Conservation (phyloP, 345 rosid genomes). For the Linum trigynum region DNA sequence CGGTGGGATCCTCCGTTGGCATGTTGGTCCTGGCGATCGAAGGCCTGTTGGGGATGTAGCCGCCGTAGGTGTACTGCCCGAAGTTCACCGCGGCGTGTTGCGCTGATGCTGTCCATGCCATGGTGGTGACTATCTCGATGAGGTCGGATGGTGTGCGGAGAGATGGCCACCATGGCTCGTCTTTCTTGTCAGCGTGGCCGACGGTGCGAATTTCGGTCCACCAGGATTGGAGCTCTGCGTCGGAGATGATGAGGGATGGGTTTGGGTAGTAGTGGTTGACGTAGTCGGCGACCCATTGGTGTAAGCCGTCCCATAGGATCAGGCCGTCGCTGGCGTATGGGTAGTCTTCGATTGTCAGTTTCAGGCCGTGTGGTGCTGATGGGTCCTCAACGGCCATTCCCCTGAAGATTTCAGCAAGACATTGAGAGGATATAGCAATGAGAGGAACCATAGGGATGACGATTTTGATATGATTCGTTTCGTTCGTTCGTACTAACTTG, state of each 20-base stretch:
- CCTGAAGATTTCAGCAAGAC: not conserved
- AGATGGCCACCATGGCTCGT: slow-evolving; percentile 8
- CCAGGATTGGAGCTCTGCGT: slow-evolving; percentile 6
- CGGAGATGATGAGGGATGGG: not conserved
- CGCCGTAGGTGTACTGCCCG: slow-evolving; percentile 1
- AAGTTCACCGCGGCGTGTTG: slow-evolving; percentile 10
- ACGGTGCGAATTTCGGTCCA: not conserved
- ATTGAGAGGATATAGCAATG: too few species aligned
- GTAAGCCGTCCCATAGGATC: not conserved
- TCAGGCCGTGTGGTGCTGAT: slow-evolving; percentile 3
- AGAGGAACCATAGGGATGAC: too few species aligned
- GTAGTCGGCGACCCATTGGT: slow-evolving; percentile 9
- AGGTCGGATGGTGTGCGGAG: not conserved
- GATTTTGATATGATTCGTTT: too few species aligned
- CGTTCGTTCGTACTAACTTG: too few species aligned
- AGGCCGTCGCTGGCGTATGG: slow-evolving; percentile 7
- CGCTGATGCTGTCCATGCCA: not conserved
- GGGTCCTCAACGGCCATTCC: slow-evolving; percentile 9
- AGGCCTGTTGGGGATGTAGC: slow-evolving; percentile 5
- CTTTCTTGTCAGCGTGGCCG: slow-evolving; percentile 6
- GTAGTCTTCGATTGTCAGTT: slow-evolving; percentile 6
- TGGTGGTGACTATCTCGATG: not conserved
- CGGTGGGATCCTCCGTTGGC: slow-evolving; percentile 3
- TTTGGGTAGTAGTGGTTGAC: slow-evolving; percentile 6
- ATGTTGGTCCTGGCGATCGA: slow-evolving; percentile 1